Base-by-base conservation (phyloP, 106 monocot species). In the Dendrobium chrysotoxum region DNA sequence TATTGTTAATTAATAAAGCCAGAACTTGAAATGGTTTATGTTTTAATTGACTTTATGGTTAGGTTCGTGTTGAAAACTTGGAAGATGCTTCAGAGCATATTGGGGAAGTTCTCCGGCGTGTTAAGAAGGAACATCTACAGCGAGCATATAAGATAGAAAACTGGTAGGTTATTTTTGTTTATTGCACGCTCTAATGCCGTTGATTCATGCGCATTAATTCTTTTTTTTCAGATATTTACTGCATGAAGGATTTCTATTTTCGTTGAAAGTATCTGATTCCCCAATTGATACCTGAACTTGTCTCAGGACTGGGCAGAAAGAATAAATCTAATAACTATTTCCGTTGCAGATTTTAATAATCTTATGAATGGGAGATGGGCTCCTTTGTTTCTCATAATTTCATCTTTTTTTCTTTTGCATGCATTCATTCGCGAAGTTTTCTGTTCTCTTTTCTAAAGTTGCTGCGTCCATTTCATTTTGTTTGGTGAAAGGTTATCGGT, bases 11-110 rank as follows among this genome's bases (percentile, higher is more conserved):
- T 25, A 65, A 8, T 23, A 65, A 65, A 65, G 26, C 26, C 6
- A 65, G 64, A 65, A 65, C 9, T 65, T 25, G 26, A 61, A 61
- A 23, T 61, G 7, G 31, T 13, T 70, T 3, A 70, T 31, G 13
- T 3, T 70, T 35, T 70, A 1, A 23, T 70, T 28, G 16, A 40
- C 26, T 53, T 3, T 26, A 45, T 86, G 30, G 28, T 16, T 65
- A 96, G 96, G 96, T 93, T 23, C 96, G 96, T 75, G 93, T 96
- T 73, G 85, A 92, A 75, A 96, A 93, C 80, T 92, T 96, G 85
- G 88, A 82, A 86, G 93, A 96, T 87, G 93, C 96, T 21, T 85
- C 93, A 55, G 92, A 96, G 68, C 96, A 96, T 77, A 96, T 96
- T 72, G 93, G 90, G 35, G 96, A 96, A 82, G 96, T 96, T 40